Evolutionary conservation across 306 rosid species (phyloP).

Genomic region (Glycine tomentella): DNA sequence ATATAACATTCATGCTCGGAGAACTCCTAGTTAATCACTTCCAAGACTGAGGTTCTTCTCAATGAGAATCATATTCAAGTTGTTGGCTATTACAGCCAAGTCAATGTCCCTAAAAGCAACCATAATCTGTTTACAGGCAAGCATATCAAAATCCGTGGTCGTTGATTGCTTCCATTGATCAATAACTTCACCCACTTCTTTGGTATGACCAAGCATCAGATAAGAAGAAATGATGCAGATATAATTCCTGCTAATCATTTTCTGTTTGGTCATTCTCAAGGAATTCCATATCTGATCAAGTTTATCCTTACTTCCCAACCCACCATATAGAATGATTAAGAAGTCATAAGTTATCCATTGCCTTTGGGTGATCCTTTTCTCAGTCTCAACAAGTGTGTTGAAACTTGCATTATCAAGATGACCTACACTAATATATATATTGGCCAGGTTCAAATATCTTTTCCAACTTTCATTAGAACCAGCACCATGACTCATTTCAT

Average conservation of each 20-base stretch:
- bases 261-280: constrained; percentile 78
- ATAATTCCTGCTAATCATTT: constrained; percentile 85
- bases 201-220: constrained; percentile 72
- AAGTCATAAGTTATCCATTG: constrained; percentile 95
- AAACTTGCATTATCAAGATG: constrained; percentile 64
- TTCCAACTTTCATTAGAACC: constrained; percentile 71
- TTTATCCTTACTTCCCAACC: constrained; percentile 75
- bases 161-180: constrained; percentile 88
- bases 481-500: constrained; percentile 68
- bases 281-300: constrained; percentile 90
- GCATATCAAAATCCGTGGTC: constrained; percentile 61
- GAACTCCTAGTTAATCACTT: constrained; percentile 37
- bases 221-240: constrained; percentile 78
- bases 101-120: constrained; percentile 69
- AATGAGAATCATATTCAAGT: constrained; percentile 60
- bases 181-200: constrained; percentile 76
- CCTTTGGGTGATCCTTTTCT: constrained; percentile 72
- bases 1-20: neutral
- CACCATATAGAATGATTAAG: constrained; percentile 81
- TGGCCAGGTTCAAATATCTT: constrained; percentile 70
- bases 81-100: constrained; percentile 57
- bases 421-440: constrained; percentile 62
- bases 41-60: constrained; percentile 62
- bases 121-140: constrained; percentile 65
- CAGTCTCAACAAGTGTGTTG: constrained; percentile 68